Evolutionary conservation across 768 basidiomycete genomes (phyloP), one percentile per base, ranked within the genome.

Genomic region (Boletus tylopilopsis): DNA sequence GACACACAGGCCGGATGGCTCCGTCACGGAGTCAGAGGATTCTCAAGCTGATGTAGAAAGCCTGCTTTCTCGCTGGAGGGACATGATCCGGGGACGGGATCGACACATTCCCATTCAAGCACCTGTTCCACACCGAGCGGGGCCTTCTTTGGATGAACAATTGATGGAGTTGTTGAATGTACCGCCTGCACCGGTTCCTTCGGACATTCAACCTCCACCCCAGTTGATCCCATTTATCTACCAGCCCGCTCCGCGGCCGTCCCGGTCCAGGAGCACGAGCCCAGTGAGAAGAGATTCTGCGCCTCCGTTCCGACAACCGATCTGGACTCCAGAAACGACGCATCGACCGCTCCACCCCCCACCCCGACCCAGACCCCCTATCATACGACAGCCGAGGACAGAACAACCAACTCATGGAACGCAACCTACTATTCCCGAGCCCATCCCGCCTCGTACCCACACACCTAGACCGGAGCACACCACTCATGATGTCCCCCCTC

Each of bases 111-210:
- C 76, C 0, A 67, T 79, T n/a, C 76, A 78, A 6, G 64, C 72
- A 9, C 74, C 80, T 6, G 63, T 73, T 5, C 74, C 73, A 6
- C 56, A 63, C 10, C 66, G 60, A n/a, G 51, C 73, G 24, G 78
- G 77, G 8, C 77, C 71, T 5, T 78, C 84, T 0, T 68, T 87
- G 32, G 78, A 79, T 9, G 76, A 84, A 42, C 77, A 80, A 45
- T 64, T 88, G 5, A 77, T 81, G 49, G 80, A 83, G 8, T 73
- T 87, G 29, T 57, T 88, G 23, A 74, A 76, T n/a, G 61, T 79
- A 11, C 72, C 70, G 9, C 68, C 73, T 15, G 66, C 69, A 19
- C 64, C 71, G 1, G 65, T 72, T 6, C 70, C 70, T 15, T 66
- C 68, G 7, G 67, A 68, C 13, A 70, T 77, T 15, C 70, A 76